phyloP scores from a whole-genome alignment of 2,329 filamentous ascomycete genomes.

The Monilinia fructicola region DNA sequence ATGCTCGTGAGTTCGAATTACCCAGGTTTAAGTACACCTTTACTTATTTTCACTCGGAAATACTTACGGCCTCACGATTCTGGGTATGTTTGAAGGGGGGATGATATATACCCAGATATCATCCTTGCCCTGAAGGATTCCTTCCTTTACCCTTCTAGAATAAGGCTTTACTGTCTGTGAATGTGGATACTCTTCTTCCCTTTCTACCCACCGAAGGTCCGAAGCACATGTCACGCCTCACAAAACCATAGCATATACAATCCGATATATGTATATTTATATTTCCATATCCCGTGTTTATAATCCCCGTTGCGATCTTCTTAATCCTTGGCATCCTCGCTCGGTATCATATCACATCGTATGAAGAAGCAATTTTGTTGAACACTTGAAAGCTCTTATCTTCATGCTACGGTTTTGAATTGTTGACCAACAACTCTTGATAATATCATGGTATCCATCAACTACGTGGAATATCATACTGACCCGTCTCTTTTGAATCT shows the following conservation, averaged over 20 bases:
- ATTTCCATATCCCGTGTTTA: too few species aligned
- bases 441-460: not conserved
- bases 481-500: not conserved
- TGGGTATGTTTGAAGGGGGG: not conserved
- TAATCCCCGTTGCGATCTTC: too few species aligned
- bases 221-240: not conserved
- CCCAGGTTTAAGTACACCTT: not conserved
- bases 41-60: too few species aligned
- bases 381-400: too few species aligned
- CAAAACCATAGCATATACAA: too few species aligned
- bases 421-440: not conserved
- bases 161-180: too few species aligned
- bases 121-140: constrained; percentile 6
- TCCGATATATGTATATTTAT: too few species aligned
- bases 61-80: not conserved
- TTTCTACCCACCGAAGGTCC: too few species aligned
- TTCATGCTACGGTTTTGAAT: too few species aligned
- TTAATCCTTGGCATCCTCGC: not conserved
- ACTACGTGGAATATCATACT: not conserved
- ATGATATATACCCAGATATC: not conserved
- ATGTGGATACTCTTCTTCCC: too few species aligned
- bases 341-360: not conserved
- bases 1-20: not conserved
- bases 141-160: constrained; percentile 8
- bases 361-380: too few species aligned